These are phyloP conservation scores for Staphylotrichum longicolle DNA, from an alignment of 495 filamentous ascomycete species.

Conservation along the genomic window DNA sequence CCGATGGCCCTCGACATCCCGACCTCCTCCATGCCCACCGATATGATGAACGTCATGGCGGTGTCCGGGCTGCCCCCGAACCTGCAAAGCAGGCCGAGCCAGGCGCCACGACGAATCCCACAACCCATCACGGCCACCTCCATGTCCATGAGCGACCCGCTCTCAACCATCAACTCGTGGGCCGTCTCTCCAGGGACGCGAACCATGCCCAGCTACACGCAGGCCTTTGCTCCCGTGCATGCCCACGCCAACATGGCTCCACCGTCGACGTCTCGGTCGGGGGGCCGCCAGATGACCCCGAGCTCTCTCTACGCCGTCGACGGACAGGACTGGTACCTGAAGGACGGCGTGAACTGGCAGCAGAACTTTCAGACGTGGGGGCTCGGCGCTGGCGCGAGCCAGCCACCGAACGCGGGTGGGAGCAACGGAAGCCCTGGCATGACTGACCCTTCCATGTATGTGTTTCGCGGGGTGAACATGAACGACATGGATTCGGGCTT, in stretches of 20 bases:
- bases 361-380: constrained; percentile 48
- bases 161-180: constrained; percentile 29
- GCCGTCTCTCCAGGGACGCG: constrained; percentile 24
- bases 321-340: constrained; percentile 52
- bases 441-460: constrained; percentile 26
- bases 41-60: constrained; percentile 26
- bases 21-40: constrained; percentile 27
- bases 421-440: constrained; percentile 1
- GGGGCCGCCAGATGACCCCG: constrained; percentile 25
- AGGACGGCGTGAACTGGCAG: constrained; percentile 50
- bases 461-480: constrained; percentile 31
- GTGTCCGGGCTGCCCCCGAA: constrained; percentile 19
- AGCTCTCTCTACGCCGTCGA: constrained; percentile 41
- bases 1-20: constrained; percentile 25
- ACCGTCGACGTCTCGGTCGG: not conserved
- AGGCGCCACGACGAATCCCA: constrained; percentile 2
- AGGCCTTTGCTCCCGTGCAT: constrained; percentile 17
- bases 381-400: constrained; percentile 18
- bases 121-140: constrained; percentile 23
- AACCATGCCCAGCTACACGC: constrained; percentile 23
- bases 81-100: constrained; percentile 7
- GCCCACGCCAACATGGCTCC: not conserved
- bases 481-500: constrained; percentile 29
- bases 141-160: constrained; percentile 30
- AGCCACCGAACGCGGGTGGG: not conserved